Percentiles rank a stretch among this genome's conserved stretches.
Evolutionary conservation across 305 asterid genomes (phyloP).

Genomic region (Fraxinus albicans): DNA sequence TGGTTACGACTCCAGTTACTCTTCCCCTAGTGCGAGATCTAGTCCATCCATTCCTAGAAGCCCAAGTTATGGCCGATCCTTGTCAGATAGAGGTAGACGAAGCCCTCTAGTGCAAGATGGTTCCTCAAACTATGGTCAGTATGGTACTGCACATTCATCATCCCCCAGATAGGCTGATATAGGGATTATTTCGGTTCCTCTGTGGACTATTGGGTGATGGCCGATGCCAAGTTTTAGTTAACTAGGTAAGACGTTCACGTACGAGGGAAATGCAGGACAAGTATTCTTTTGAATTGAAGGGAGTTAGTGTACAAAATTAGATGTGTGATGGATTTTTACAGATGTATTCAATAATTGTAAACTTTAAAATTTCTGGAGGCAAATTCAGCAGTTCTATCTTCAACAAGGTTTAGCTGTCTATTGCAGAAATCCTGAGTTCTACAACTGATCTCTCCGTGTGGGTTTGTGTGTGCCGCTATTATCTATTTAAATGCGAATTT

Average conservation of each 20-base stretch:
- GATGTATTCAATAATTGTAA: neutral
- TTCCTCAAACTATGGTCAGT: slow-evolving; percentile 28
- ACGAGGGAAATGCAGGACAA: neutral
- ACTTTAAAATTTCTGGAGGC: neutral
- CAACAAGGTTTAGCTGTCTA: neutral
- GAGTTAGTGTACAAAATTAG: neutral
- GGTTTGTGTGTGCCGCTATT: neutral
- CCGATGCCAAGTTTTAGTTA: neutral
- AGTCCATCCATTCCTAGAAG: slow-evolving; percentile 45
- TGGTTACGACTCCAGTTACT: slow-evolving; percentile 39
- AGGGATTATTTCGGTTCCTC: neutral
- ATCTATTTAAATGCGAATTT: neutral
- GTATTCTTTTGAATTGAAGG: neutral
- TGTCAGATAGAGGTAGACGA: slow-evolving; percentile 61
- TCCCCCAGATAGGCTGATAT: slow-evolving; percentile 41
- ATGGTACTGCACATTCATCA: slow-evolving; percentile 36
- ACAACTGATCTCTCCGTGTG: neutral
- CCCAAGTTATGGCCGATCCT: slow-evolving; percentile 54
- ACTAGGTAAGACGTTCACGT: neutral
- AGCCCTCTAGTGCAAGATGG: slow-evolving; percentile 42
- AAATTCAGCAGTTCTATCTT: neutral
- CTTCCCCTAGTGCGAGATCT: slow-evolving; percentile 40
- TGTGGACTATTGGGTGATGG: neutral
- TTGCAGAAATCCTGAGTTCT: neutral
- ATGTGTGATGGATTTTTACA: neutral